A percentile compares a stretch with the other conserved stretches of the same genome.
Conservation (phyloP, 2,329 filamentous ascomycete genomes). For the Westerdykella aurantiaca region DNA sequence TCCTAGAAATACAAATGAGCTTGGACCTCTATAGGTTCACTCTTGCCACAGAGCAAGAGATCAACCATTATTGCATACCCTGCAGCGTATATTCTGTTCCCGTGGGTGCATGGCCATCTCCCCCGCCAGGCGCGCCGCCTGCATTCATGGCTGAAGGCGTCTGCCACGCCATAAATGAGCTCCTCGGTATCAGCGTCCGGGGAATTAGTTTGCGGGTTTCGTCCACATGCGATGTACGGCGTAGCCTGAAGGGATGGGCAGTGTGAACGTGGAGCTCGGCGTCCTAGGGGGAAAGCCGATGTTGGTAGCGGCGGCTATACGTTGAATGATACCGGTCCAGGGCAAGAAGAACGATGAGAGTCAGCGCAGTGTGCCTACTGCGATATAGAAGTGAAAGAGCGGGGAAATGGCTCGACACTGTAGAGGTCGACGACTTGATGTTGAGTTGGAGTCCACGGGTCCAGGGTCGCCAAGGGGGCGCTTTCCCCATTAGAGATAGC, state of each 20-base stretch:
- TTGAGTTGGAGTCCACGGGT: too few species aligned
- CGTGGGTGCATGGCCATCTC: constrained; percentile 46
- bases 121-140: constrained; percentile 48
- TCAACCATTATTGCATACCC: constrained; percentile 44
- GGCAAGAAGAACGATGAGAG: too few species aligned
- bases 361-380: too few species aligned
- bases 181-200: constrained; percentile 12
- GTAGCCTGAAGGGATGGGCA: too few species aligned
- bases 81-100: constrained; percentile 69
- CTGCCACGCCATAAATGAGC: constrained; percentile 61
- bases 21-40: background rate
- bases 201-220: constrained; percentile 5
- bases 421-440: too few species aligned
- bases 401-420: too few species aligned
- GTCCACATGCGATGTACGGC: constrained; percentile 15
- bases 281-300: too few species aligned
- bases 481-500: too few species aligned
- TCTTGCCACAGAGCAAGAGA: background rate
- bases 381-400: too few species aligned
- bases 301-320: too few species aligned
- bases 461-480: too few species aligned
- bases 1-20: constrained; percentile 48
- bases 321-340: too few species aligned
- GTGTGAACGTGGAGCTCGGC: constrained; percentile 19
- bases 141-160: constrained; percentile 58